phyloP scores from a whole-genome alignment of 1,284 basidiomycete genomes.

The Ganoderma boninense region DNA sequence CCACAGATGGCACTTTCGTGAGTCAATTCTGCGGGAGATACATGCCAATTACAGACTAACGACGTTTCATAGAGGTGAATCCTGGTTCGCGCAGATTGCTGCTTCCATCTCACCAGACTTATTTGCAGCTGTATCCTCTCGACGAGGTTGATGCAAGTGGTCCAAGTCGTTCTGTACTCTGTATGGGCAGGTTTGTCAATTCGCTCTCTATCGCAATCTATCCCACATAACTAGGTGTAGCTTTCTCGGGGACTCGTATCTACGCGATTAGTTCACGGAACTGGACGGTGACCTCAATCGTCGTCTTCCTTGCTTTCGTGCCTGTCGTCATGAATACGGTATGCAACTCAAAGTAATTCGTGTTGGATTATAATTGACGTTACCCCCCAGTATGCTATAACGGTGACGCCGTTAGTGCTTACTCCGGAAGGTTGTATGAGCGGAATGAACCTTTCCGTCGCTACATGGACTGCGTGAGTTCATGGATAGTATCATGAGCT shows the following conservation, averaged over 20 bases:
- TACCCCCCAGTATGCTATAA: not conserved
- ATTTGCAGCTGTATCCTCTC: conserved; percentile 12
- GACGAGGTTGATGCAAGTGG: conserved; percentile 11
- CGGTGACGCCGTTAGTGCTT: not conserved
- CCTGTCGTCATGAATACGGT: conserved; percentile 26
- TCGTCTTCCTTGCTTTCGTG: conserved; percentile 24
- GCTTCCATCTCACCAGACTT: not conserved
- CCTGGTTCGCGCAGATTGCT: not conserved
- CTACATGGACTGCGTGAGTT: conserved; percentile 15
- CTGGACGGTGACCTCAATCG: conserved; percentile 14
- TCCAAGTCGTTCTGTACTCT: conserved; percentile 18
- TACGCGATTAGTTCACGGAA: conserved; percentile 27
- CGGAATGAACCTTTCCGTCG: not conserved
- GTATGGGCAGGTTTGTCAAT: conserved; percentile 27
- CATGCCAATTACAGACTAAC: no score
- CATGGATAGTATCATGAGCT: no score
- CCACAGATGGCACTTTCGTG: conserved; percentile 13
- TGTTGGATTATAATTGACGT: no score
- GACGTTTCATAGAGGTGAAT: conserved; percentile 18
- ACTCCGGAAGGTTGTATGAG: conserved; percentile 12
- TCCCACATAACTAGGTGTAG: not conserved
- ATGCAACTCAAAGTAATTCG: not conserved
- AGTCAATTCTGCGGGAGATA: not conserved
- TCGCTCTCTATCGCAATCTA: not conserved
- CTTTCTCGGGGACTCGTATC: conserved; percentile 26